Percentiles rank a stretch among this genome's conserved stretches.
phyloP scores from a whole-genome alignment of 129 eudicot genomes.

The Flaveria ramosissima region DNA sequence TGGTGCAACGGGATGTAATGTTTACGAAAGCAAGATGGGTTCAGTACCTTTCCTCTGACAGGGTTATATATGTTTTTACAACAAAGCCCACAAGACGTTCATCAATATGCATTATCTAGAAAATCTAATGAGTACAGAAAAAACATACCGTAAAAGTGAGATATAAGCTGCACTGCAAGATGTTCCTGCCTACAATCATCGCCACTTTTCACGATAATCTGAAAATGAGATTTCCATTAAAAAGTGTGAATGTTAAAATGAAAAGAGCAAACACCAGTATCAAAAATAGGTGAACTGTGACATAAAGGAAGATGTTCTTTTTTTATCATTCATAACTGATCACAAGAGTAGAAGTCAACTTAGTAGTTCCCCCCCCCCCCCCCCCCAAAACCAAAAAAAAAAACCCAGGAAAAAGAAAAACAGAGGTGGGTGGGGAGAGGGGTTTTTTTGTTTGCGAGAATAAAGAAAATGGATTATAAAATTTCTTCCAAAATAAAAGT shows the following conservation, averaged over 20 bases:
- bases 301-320: conserved; percentile 13
- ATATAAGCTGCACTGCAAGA: conserved; percentile 96
- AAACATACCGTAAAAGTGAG: conserved; percentile 90
- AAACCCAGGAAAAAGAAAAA: no score
- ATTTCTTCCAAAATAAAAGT: neutral
- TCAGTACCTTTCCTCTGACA: conserved; percentile 19
- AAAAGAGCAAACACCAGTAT: neutral
- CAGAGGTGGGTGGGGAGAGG: no score
- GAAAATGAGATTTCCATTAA: neutral
- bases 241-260: neutral
- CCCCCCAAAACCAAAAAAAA: no score
- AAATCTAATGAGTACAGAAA: conserved; percentile 28
- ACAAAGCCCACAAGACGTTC: neutral
- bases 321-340: no score
- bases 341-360: no score
- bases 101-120: conserved; percentile 31
- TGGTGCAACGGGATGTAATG: neutral
- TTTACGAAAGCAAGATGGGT: neutral
- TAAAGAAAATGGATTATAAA: neutral
- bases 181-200: conserved; percentile 99
- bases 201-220: conserved; percentile 98
- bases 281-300: conserved; percentile 3
- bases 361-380: no score
- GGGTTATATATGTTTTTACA: conserved; percentile 12
- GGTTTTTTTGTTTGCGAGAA: neutral